Evolutionary conservation across 495 filamentous ascomycete genomes (phyloP), one percentile per base, ranked within the genome.

Genomic region (Penicillium manginii): DNA sequence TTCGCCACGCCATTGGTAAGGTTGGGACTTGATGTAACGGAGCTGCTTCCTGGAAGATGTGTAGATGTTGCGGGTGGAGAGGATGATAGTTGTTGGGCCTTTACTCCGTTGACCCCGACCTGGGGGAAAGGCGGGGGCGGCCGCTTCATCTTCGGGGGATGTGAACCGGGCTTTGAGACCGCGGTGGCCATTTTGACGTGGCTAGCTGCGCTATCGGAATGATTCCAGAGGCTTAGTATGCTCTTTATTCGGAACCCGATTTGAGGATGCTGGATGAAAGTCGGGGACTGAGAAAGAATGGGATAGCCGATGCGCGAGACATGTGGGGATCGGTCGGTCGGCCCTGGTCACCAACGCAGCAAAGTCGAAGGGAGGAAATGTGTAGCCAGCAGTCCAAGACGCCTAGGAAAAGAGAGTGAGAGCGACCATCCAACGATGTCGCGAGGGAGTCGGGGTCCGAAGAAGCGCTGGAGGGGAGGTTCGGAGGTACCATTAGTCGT

Each of bases 131-230:
- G 86, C 54, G 86, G 86, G 58, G 85, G 79, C 57, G 88, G 88
- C 32, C 88, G 88, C 73, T 91, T 91, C 64, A 88, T 84, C 72
- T 91, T 91, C 63, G 81, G 81, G 55, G 84, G 72, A 65, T 83
- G 81, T 46, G 84, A 77, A 64, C 79, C 74, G 14, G 82, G 81
- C 60, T 82, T 83, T 49, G 81, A 79, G 43, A 85, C 75, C 39
- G 81, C 82, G 49, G 81, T 82, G 26, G 81, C 80, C 81, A 83
- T 84, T 45, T 42, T 71, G 68, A 50, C 58, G 50, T 57, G 57
- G 46, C 57, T 55, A 50, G 21, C 22, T 50, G 59, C 63, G 68
- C 64, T 58, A 69, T 45, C 49, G 59, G 58, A 53, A 37, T 63
- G 58, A 42, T 50, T 54, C 54, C 56, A 57, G 63, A 54, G 45